These are phyloP conservation scores for Fusarium succisae DNA, from an alignment of 2,329 filamentous ascomycete species.

Conservation along the genomic window DNA sequence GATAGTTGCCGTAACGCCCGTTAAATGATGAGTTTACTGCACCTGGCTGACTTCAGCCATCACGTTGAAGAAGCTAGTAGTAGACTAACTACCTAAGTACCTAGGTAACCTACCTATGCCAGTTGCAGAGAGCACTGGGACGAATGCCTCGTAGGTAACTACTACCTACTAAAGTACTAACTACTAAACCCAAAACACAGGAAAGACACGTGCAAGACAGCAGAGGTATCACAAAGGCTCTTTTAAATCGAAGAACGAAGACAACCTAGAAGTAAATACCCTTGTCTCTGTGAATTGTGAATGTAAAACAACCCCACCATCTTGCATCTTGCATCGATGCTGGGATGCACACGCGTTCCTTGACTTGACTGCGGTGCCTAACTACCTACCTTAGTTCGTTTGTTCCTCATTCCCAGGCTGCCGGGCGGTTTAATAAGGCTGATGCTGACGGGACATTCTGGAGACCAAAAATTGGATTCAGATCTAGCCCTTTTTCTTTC, in stretches of 20 bases:
- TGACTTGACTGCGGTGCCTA: not conserved
- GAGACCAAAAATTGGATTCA: constrained; percentile 16
- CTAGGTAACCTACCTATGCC: not conserved
- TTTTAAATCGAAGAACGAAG: not conserved
- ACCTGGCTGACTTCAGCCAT: not conserved
- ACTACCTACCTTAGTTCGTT: not conserved
- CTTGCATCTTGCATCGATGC: not conserved
- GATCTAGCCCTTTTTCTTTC: constrained; percentile 7
- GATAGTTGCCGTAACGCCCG: not conserved
- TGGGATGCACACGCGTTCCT: constrained; percentile 25
- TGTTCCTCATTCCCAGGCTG: not conserved
- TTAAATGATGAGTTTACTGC: not conserved
- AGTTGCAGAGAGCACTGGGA: not conserved
- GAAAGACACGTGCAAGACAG: not conserved
- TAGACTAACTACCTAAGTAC: no score
- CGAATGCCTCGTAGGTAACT: no score
- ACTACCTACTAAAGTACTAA: no score
- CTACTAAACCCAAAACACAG: not conserved
- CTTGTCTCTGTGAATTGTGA: not conserved
- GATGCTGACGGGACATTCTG: constrained; percentile 28
- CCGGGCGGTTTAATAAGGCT: constrained; percentile 32
- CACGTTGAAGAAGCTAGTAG: not conserved
- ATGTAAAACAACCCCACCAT: constrained; percentile 17
- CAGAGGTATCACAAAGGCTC: constrained; percentile 3
- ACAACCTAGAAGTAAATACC: not conserved